Conservation (phyloP, 345 rosid genomes). For the Microthlaspi erraticum region DNA sequence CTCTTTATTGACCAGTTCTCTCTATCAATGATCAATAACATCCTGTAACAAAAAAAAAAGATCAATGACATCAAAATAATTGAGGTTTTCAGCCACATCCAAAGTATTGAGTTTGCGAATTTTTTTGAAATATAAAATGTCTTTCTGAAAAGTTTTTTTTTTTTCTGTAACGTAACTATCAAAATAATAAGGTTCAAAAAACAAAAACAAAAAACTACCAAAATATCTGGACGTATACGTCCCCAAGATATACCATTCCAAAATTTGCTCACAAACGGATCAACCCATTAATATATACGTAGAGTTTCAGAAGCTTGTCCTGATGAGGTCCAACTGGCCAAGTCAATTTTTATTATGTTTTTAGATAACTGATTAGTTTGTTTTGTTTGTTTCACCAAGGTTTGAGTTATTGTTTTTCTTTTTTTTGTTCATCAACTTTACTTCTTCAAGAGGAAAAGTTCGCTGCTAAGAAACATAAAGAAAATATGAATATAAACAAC, state of each 20-base stretch:
- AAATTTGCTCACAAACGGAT: neutral
- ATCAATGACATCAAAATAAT: constrained; percentile 16
- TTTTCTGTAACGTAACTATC: neutral
- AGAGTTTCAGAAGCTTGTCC: neutral
- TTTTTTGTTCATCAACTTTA: too few relatives aligned
- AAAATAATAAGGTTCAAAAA: too few relatives aligned
- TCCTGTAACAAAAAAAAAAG: neutral
- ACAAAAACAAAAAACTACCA: too few relatives aligned
- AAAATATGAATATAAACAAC: neutral
- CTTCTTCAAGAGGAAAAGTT: neutral
- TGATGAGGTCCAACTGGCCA: too few relatives aligned
- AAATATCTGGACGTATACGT: neutral
- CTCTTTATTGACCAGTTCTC: constrained; percentile 23
- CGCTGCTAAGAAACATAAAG: neutral
- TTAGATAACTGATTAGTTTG: too few relatives aligned
- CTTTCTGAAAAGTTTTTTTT: constrained; percentile 6
- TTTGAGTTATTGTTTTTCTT: too few relatives aligned
- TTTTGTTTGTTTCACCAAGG: too few relatives aligned
- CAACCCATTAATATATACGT: neutral
- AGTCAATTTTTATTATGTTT: neutral
- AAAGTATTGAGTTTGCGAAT: neutral
- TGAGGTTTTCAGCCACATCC: neutral
- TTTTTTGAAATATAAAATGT: neutral
- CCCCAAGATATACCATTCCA: neutral
- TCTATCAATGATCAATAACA: neutral